Base-by-base conservation (phyloP, 2,329 filamentous ascomycete genomes). In the Hymenoscyphus scutula region DNA sequence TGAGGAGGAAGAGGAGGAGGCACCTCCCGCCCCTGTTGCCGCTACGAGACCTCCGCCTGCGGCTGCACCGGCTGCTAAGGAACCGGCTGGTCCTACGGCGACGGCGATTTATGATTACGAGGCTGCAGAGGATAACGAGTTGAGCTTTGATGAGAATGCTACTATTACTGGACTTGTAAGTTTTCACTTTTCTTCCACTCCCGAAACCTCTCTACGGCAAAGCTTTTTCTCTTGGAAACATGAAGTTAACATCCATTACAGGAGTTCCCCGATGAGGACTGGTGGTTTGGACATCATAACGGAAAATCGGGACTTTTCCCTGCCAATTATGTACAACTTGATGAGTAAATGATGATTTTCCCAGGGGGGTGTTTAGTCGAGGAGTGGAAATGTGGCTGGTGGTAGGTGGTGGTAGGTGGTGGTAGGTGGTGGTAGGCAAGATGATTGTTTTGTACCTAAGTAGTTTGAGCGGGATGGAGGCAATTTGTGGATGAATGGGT, bases 231-330 rank as follows among this genome's bases (percentile, higher is more conserved):
- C 11, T 37, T 15, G 34, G 34, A 30, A 62, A 17, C 11, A 45
- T 23, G 13, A 41, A 29, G 48, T 56, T 65, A 59, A 60, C 41
- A n/a, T 45, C 13, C n/a, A 30, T 51, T 45, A 23, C 70, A 90
- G 88, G 91, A 97, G 80, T 98, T 98, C 77, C 95, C 95, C 1
- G 95, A 98, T 72, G 94, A 98, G 68, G 95, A 99, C 74, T 99
- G 95, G 95, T 99, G 95, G 95, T 90, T 94, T 71, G 95, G 95
- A 63, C 87, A 90, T 72, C 96, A 89, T 76, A 82, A 87, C 29
- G 92, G 92, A 58, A 84, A 88, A 62, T 84, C 84, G 32, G 95
- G 95, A 65, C 82, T 99, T 54, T 99, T 99, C 85, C 87, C 87
- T 13, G 83, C 87, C 73, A 89, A 89, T 75, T 89, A 89, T 70